These are phyloP conservation scores for Cutaneotrichosporon sp. DNA, from an alignment of 1,284 basidiomycete genomes.

Conservation along the genomic window DNA sequence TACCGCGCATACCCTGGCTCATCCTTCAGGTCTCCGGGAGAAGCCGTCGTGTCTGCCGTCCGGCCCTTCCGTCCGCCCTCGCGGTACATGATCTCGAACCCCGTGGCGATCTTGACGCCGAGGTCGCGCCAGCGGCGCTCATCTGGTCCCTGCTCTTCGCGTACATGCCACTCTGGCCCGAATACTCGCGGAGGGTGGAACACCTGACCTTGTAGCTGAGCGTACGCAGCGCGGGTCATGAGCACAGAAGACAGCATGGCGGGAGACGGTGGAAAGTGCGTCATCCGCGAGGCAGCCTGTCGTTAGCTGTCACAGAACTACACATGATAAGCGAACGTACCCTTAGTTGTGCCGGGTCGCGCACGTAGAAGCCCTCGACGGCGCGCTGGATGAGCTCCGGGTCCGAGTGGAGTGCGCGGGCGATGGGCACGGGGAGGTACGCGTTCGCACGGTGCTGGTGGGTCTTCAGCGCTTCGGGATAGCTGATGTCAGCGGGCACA, in stretches of 20 bases:
- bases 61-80: slow-evolving; percentile 66
- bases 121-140: slow-evolving; percentile 74
- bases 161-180: slow-evolving; percentile 58
- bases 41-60: slow-evolving; percentile 41
- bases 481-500: slow-evolving; percentile 55
- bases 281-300: slow-evolving; percentile 80
- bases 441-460: slow-evolving; percentile 79
- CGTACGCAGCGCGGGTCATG: slow-evolving; percentile 87
- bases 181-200: slow-evolving; percentile 91
- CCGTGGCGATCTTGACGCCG: slow-evolving; percentile 89
- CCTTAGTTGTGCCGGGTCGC: slow-evolving; percentile 81
- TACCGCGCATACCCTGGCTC: slow-evolving; percentile 55
- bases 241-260: slow-evolving; percentile 63
- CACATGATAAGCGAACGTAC: slow-evolving; percentile 56
- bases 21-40: slow-evolving; percentile 5
- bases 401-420: slow-evolving; percentile 64
- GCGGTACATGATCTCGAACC: slow-evolving; percentile 88
- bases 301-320: background rate
- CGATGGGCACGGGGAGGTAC: slow-evolving; percentile 75
- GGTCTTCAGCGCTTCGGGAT: slow-evolving; percentile 65
- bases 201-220: slow-evolving; percentile 83
- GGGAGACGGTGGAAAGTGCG: slow-evolving; percentile 75
- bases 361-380: slow-evolving; percentile 85
- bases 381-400: slow-evolving; percentile 79
- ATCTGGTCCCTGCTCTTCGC: slow-evolving; percentile 57